Base-by-base conservation (phyloP, 2,329 filamentous ascomycete species). In the Cladosporium sp. region DNA sequence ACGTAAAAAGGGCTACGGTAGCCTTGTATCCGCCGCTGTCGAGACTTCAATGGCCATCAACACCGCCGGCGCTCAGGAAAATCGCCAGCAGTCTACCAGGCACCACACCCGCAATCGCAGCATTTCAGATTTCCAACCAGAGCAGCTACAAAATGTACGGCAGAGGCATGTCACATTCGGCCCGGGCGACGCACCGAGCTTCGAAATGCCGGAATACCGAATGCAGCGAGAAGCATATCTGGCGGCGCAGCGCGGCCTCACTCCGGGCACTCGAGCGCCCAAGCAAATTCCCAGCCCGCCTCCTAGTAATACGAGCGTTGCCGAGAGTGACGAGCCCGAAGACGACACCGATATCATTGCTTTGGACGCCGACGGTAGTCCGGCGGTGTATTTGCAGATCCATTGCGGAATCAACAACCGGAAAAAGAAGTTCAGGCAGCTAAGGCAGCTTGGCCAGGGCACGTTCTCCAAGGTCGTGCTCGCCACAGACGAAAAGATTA, bases 381-480 rank as follows among this genome's bases (percentile, higher is more conserved):
- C 55, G 16, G 56, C 60, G 33, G 66, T 74, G 44, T 74, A 72
- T 60, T 66, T 76, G n/a, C 70, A 70, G 31, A 72, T 74, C 49
- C 72, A 75, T 43, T 72, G 71, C 43, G 72, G 73, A 44, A 66
- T 90, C 59, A 83, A 83, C 57, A 93, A 90, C 64, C 88, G 28
- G 59, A 90, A 91, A 67, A 77, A 82, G 16, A 82, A 86, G 53
- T 98, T 93, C 83, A 82, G 87, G 59, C 86, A 86, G 10, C 72
- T 98, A 37, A 85, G 87, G 54, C 75, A 85, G 58, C 79, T 98
- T 5, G 93, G 93, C 4, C 89, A 95, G 63, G 93, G 93, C 35
- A 96, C 93, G 0, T 98, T 98, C 69, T 96, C 91, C 68, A 88
- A 88, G 64, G 93, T 98, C 16, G 86, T 95, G 72, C 77, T 98